Evolutionary conservation across 2,329 filamentous ascomycete genomes (phyloP), one percentile per base, ranked within the genome.

Genomic region (Didymella arachidicola): DNA sequence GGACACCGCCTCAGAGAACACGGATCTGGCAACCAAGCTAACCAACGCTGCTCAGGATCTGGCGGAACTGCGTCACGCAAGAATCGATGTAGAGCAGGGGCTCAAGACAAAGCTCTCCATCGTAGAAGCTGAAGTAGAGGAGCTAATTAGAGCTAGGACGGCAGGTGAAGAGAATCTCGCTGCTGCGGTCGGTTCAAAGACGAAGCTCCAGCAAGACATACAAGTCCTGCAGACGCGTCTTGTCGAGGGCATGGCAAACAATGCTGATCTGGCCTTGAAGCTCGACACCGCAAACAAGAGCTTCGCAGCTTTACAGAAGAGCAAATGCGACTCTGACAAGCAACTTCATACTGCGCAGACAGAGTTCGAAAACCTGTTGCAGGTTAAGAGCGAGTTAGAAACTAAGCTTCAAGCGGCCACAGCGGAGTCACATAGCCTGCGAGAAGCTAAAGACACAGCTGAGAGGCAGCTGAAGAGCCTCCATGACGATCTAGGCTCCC

Each of bases 291-390:
- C 51, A 4, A 45, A 50, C 0, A 16, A 36, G 11, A 14, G 32
- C 8, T 19, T 59, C 2, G 26, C 34, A 25, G 10, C 12, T 19
- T 27, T 59, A 4, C 39, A 42, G 7, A 45, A 36, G 5, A 50
- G n/a, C 16, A 71, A 67, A 27, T 34, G 8, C 1, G 60, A 68
- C 2, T 42, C 62, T 48, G 49, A 61, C 11, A 38, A 53, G 30
- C 53, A 41, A 27, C 53, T 60, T 10, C 60, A 57, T 27, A 52
- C 60, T 10, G 65, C 68, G 7, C 64, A 66, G 16, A 54, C 57
- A 32, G 67, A 72, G 36, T 36, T 71, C 7, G 49, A 59, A 34
- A 49, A 43, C 18, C 43, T 71, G 18, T 62, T 61, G 18, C 53
- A 45, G n/a, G 57, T 61, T 4, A 68, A 67, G n/a, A 54, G 32